These are phyloP conservation scores for Carallia brachiata DNA, from an alignment of 345 rosid genomes.

Conservation along the genomic window DNA sequence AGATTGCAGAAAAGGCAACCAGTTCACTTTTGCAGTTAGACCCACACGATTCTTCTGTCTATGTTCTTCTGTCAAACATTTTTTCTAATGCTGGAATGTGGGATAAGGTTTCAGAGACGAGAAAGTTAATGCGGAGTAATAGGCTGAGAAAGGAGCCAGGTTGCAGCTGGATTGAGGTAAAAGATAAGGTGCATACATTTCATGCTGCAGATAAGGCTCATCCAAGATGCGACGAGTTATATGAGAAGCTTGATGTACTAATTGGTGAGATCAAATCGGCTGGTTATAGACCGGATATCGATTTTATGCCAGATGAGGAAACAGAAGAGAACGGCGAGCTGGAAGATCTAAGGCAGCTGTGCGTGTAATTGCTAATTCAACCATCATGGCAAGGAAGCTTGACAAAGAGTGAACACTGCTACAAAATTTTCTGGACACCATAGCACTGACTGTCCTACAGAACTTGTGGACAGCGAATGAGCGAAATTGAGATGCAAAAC, in stretches of 20 bases:
- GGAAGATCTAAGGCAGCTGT: conserved; percentile 1
- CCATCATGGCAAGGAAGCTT: background rate
- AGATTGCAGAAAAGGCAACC: conserved; percentile 70
- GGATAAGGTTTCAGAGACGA: conserved; percentile 62
- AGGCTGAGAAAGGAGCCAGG: conserved; percentile 90
- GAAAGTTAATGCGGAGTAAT: conserved; percentile 62
- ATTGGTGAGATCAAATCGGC: conserved; percentile 56
- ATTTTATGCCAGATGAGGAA: conserved; percentile 17
- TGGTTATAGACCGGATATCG: conserved; percentile 24
- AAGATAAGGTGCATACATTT: conserved; percentile 73
- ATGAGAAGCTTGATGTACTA: conserved; percentile 48
- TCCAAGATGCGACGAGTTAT: conserved; percentile 59
- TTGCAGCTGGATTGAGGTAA: conserved; percentile 90
- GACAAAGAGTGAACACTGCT: background rate
- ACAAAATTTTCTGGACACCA: no score
- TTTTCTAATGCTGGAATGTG: conserved; percentile 92
- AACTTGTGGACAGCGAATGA: no score
- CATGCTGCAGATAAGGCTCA: conserved; percentile 66
- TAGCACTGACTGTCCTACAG: no score
- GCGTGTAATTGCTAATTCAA: background rate
- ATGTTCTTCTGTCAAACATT: conserved; percentile 72
- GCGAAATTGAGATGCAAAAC: no score
- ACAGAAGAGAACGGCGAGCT: background rate
- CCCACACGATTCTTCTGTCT: conserved; percentile 78
- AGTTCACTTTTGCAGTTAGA: conserved; percentile 54